phyloP scores from a whole-genome alignment of 2,329 filamentous ascomycete species.

The Domatiomyces globalis region DNA sequence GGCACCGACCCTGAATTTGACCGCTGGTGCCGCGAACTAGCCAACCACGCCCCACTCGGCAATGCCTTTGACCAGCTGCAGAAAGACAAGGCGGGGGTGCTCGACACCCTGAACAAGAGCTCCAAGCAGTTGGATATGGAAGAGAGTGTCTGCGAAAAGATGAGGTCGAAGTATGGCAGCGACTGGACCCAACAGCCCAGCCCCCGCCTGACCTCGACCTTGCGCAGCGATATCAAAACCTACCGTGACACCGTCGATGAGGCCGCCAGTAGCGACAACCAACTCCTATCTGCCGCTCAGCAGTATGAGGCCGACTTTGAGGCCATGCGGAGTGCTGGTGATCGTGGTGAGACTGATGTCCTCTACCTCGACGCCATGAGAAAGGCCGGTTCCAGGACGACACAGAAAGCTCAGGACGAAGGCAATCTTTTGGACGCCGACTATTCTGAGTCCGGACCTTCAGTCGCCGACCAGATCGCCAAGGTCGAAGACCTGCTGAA shows the following conservation, averaged over 20 bases:
- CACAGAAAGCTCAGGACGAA: conserved; percentile 46
- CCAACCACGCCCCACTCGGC: conserved; percentile 66
- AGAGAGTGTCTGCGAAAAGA: conserved; percentile 96
- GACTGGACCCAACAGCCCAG: conserved; percentile 98
- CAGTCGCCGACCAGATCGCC: conserved; percentile 76
- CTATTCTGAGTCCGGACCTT: conserved; percentile 65
- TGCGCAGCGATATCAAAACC: conserved; percentile 73
- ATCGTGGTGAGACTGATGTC: conserved; percentile 72
- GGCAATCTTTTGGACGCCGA: conserved; percentile 81
- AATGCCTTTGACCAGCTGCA: conserved; percentile 67
- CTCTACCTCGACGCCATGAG: conserved; percentile 78
- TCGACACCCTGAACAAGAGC: conserved; percentile 59
- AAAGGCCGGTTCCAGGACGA: conserved; percentile 54
- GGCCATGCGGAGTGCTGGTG: conserved; percentile 82
- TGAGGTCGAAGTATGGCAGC: conserved; percentile 88
- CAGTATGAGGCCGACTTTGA: conserved; percentile 83
- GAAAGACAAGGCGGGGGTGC: conserved; percentile 60
- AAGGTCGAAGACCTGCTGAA: conserved; percentile 81
- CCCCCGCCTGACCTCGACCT: conserved; percentile 70
- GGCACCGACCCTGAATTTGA: conserved; percentile 81
- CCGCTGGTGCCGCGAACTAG: conserved; percentile 86
- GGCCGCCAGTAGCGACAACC: conserved; percentile 70
- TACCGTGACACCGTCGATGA: conserved; percentile 84
- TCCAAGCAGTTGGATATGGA: conserved; percentile 89
- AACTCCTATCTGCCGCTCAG: conserved; percentile 67